Evolutionary conservation across 78 protist genomes (phyloP).

Genomic region (slime mould (Dictyostelium discoideum)): dicty_2.7 NC_007088.5:6114001-6114500

Average conservation of each 20-base stretch:
- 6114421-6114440: not conserved
- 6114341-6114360: not conserved
- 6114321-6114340: conserved; percentile 17
- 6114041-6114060: conserved; percentile 14
- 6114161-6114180: conserved; percentile 14
- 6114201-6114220: conserved; percentile 25
- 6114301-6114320: conserved; percentile 6
- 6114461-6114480: not conserved
- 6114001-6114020: not conserved
- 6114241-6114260: not conserved
- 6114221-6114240: conserved; percentile 12
- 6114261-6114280: not conserved
- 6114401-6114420: too few species aligned
- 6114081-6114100: conserved; percentile 1
- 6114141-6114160: not conserved
- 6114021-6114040: not conserved
- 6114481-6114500: conserved; percentile 10
- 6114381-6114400: not conserved
- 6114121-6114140: conserved; percentile 5
- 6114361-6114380: not conserved
- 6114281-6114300: conserved; percentile 1
- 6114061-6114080: not conserved
- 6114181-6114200: not conserved
- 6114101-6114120: not conserved
- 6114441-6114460: not conserved